phyloP scores from a whole-genome alignment of 768 basidiomycete genomes.

The Russula olivacea region DNA sequence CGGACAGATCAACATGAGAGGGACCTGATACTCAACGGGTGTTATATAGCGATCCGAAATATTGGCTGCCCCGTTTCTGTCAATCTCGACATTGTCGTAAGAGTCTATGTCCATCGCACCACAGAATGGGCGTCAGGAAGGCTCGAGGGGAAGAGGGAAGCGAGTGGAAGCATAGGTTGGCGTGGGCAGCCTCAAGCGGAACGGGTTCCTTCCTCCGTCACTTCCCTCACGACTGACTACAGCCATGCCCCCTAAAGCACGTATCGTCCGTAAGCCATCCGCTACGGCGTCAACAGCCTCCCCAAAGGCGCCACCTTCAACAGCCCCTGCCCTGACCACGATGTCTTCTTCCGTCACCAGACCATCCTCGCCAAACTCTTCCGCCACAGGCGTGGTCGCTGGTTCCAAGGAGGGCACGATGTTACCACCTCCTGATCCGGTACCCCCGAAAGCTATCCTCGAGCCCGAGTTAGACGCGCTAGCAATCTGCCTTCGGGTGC shows the following conservation, averaged over 20 bases:
- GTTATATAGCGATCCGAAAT: slow-evolving; percentile 11
- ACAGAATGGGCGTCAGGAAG: slow-evolving; percentile 2
- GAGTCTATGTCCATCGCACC: slow-evolving; percentile 13
- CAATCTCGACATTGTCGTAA: not conserved
- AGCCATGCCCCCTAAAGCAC: slow-evolving; percentile 44
- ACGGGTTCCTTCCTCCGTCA: not conserved
- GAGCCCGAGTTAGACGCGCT: slow-evolving; percentile 63
- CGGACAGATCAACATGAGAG: not conserved
- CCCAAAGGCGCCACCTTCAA: slow-evolving; percentile 6
- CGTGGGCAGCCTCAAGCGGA: not conserved
- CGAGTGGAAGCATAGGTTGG: slow-evolving; percentile 4
- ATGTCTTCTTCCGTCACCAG: slow-evolving; percentile 28
- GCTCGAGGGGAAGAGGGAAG: slow-evolving; percentile 1
- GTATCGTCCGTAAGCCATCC: slow-evolving; percentile 34
- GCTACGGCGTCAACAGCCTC: slow-evolving; percentile 2
- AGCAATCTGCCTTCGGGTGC: slow-evolving; percentile 51
- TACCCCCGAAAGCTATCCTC: slow-evolving; percentile 39
- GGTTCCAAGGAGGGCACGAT: slow-evolving; percentile 35
- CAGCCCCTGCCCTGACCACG: slow-evolving; percentile 26
- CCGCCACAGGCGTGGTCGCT: not conserved
- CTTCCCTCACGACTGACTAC: not conserved
- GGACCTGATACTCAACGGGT: slow-evolving; percentile 17
- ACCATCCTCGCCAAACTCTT: slow-evolving; percentile 6
- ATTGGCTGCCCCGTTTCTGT: not conserved
- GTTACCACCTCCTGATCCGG: slow-evolving; percentile 50